phyloP scores from a whole-genome alignment of 1,284 basidiomycete species.

The Moesziomyces antarcticus region DNA sequence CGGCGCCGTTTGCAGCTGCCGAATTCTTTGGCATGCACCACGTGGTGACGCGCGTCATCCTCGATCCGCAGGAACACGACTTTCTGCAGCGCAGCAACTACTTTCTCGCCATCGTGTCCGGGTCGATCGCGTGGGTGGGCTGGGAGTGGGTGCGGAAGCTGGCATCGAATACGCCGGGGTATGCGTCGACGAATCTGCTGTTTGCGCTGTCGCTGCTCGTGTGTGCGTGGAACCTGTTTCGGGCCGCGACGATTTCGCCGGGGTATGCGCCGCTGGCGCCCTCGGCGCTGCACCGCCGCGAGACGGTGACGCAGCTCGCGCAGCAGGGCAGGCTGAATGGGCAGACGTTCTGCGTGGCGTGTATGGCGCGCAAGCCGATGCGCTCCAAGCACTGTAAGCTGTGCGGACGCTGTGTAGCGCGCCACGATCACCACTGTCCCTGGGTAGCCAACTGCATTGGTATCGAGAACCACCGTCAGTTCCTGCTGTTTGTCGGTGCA shows the following conservation, averaged over 20 bases:
- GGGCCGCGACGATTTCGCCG: constrained; percentile 85
- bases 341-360: constrained; percentile 93
- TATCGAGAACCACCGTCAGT: constrained; percentile 93
- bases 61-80: constrained; percentile 48
- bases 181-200: constrained; percentile 78
- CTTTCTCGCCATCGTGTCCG: constrained; percentile 88
- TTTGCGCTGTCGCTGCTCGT: constrained; percentile 79
- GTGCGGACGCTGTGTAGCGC: constrained; percentile 87
- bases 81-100: constrained; percentile 75
- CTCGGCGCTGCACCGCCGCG: constrained; percentile 45
- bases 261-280: constrained; percentile 83
- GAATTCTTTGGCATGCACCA: constrained; percentile 93
- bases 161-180: constrained; percentile 63
- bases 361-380: constrained; percentile 91
- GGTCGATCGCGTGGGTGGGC: constrained; percentile 85
- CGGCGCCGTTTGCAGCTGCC: constrained; percentile 81
- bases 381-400: constrained; percentile 94
- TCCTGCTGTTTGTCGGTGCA: constrained; percentile 85
- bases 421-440: constrained; percentile 79
- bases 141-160: constrained; percentile 81
- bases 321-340: constrained; percentile 89
- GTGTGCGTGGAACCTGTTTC: constrained; percentile 90
- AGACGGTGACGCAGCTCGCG: constrained; percentile 72
- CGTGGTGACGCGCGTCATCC: constrained; percentile 69
- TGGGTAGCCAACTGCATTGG: constrained; percentile 99